A percentile compares a stretch with the other conserved stretches of the same genome.
These are phyloP conservation scores for Candida sojae DNA, from an alignment of 1,139 yeast genomes.

Conservation along the genomic window DNA sequence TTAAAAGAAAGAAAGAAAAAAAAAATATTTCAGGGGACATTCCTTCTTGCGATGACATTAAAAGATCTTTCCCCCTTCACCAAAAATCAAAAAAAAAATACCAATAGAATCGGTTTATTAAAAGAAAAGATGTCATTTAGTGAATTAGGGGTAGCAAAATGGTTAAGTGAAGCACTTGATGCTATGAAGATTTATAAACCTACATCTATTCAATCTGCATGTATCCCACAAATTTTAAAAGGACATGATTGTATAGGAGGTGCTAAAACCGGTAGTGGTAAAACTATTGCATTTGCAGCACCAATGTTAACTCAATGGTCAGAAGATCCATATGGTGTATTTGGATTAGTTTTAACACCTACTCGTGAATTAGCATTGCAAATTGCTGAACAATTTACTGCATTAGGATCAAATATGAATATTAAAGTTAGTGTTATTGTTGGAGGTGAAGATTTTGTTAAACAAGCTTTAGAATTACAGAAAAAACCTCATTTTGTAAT, in stretches of 20 bases:
- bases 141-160: conserved; percentile 74
- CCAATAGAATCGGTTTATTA: background rate
- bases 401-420: conserved; percentile 88
- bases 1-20: background rate
- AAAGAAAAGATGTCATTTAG: conserved; percentile 45
- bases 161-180: conserved; percentile 80
- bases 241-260: conserved; percentile 97
- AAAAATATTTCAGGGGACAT: background rate
- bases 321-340: conserved; percentile 90
- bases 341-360: conserved; percentile 87
- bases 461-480: conserved; percentile 81
- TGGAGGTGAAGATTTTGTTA: conserved; percentile 92
- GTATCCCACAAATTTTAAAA: conserved; percentile 80
- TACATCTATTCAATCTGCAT: conserved; percentile 81
- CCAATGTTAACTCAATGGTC: conserved; percentile 96
- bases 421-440: conserved; percentile 79
- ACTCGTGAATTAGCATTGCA: conserved; percentile 95
- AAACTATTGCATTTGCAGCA: conserved; percentile 94
- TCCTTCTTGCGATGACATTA: background rate
- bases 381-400: conserved; percentile 94
- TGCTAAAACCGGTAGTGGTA: conserved; percentile 98
- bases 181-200: conserved; percentile 86
- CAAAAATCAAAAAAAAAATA: background rate
- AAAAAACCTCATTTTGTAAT: conserved; percentile 89
- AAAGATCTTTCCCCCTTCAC: background rate